Evolutionary conservation across 2,329 filamentous ascomycete species (phyloP).

Genomic region (Didymellaceae sp.): DNA sequence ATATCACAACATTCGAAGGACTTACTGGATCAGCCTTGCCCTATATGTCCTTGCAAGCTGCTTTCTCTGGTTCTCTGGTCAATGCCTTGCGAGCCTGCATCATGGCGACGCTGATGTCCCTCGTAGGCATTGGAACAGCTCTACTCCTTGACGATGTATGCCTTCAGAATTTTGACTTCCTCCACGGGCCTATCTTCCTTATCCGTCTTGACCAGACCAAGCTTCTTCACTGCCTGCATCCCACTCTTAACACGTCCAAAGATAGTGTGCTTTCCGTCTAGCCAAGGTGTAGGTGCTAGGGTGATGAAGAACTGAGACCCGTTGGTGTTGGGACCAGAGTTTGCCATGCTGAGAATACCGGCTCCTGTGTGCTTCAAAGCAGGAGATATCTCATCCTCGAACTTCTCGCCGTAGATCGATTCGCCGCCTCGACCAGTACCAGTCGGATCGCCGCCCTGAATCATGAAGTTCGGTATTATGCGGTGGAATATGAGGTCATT

Average conservation of each 20-base stretch:
- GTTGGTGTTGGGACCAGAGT: conserved; percentile 90
- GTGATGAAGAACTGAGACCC: conserved; percentile 97
- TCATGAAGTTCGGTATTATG: conserved; percentile 95
- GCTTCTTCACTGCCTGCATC: conserved; percentile 80
- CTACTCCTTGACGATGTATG: conserved; percentile 70
- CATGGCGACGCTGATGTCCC: too few species aligned
- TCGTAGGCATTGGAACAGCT: not conserved
- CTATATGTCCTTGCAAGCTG: too few species aligned
- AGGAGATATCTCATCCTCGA: conserved; percentile 86
- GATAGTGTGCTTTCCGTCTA: conserved; percentile 96
- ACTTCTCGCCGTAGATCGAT: conserved; percentile 91
- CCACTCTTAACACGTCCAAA: conserved; percentile 90
- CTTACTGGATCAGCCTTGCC: too few species aligned
- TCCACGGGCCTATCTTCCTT: conserved; percentile 80
- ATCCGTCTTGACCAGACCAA: conserved; percentile 87
- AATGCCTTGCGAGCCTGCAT: too few species aligned
- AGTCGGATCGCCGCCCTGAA: conserved; percentile 92
- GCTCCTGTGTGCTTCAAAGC: conserved; percentile 89
- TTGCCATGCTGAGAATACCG: conserved; percentile 95
- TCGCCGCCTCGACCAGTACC: conserved; percentile 88
- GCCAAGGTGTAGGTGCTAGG: conserved; percentile 90
- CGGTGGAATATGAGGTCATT: conserved; percentile 86
- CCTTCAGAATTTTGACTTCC: conserved; percentile 79
- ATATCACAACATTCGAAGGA: not conserved
- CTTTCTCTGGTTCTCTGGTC: too few species aligned